Percentiles rank a stretch among this genome's conserved stretches.
Conservation (phyloP, 345 rosid genomes). For the Chamaenerion angustifolium region DNA sequence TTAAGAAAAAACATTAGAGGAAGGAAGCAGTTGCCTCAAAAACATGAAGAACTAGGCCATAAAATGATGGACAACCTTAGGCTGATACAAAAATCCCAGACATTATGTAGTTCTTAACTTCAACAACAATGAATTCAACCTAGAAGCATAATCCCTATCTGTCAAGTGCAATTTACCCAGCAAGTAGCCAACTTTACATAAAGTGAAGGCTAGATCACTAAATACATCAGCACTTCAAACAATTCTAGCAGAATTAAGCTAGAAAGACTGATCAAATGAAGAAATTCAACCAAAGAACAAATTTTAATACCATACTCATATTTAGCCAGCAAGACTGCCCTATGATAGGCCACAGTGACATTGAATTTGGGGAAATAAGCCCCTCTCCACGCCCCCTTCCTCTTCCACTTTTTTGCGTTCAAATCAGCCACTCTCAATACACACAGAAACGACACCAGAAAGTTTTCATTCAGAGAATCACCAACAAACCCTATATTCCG, state of each 20-base stretch:
- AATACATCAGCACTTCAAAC: not conserved
- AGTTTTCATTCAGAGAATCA: conserved; percentile 85
- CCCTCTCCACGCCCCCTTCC: conserved; percentile 93
- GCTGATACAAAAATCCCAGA: no score
- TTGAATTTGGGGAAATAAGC: conserved; percentile 72
- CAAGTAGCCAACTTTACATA: no score
- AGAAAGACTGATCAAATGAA: not conserved
- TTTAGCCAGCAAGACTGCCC: conserved; percentile 76
- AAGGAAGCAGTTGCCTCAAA: no score
- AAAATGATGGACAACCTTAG: no score
- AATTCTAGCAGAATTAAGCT: not conserved
- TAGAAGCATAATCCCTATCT: no score
- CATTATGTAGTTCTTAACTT: no score
- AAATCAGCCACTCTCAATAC: conserved; percentile 59
- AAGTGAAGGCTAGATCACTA: no score
- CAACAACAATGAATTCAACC: no score
- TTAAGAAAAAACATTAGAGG: no score
- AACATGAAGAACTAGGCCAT: no score
- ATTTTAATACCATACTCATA: conserved; percentile 33
- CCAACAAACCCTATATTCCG: conserved; percentile 78
- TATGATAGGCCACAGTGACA: conserved; percentile 83
- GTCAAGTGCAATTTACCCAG: no score
- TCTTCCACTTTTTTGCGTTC: conserved; percentile 75
- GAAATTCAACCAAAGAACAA: not conserved
- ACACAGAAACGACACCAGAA: conserved; percentile 67